These are phyloP conservation scores for Reticulascus tulasneorum DNA, from an alignment of 2,329 filamentous ascomycete genomes.

Conservation along the genomic window DNA sequence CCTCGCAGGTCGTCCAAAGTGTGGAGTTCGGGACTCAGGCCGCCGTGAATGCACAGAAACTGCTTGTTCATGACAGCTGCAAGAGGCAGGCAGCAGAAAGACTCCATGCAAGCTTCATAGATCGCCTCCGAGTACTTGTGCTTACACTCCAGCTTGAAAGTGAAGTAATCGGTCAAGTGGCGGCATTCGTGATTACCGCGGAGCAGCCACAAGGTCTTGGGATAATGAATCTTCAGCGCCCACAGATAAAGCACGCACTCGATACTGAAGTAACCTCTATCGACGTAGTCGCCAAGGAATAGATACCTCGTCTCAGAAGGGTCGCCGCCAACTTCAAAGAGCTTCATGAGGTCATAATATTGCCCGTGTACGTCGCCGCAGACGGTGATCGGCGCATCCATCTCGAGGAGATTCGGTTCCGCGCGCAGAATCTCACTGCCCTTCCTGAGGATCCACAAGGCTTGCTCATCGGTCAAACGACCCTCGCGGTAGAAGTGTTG, in stretches of 20 bases:
- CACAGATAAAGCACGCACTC: conserved; percentile 98
- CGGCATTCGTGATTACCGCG: conserved; percentile 98
- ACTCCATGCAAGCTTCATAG: conserved; percentile 98
- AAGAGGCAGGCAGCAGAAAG: conserved; percentile 89
- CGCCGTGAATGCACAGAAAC: conserved; percentile 97
- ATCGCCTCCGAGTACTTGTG: conserved; percentile 97
- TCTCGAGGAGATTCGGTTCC: conserved; percentile 95
- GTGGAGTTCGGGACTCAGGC: conserved; percentile 91
- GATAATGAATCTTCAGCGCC: conserved; percentile 98
- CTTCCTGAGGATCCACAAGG: conserved; percentile 86
- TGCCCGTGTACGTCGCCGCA: conserved; percentile 98
- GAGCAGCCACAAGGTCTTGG: conserved; percentile 92
- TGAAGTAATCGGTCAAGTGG: conserved; percentile 99
- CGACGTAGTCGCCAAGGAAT: conserved; percentile 96
- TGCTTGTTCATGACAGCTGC: conserved; percentile 99
- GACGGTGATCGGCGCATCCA: conserved; percentile 98
- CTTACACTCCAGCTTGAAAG: conserved; percentile 99
- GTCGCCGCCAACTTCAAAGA: conserved; percentile 97
- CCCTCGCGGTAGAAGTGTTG: conserved; percentile 98
- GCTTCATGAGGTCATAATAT: conserved; percentile 99
- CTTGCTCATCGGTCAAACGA: conserved; percentile 93
- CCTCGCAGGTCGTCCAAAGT: conserved; percentile 90
- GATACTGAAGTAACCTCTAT: conserved; percentile 97
- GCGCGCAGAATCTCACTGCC: conserved; percentile 83
- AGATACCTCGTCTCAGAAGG: conserved; percentile 94